Percentiles rank a stretch among this genome's conserved stretches.
These are phyloP conservation scores for Dioscorea zingiberensis DNA, from an alignment of 106 monocot genomes.

Conservation along the genomic window DNA sequence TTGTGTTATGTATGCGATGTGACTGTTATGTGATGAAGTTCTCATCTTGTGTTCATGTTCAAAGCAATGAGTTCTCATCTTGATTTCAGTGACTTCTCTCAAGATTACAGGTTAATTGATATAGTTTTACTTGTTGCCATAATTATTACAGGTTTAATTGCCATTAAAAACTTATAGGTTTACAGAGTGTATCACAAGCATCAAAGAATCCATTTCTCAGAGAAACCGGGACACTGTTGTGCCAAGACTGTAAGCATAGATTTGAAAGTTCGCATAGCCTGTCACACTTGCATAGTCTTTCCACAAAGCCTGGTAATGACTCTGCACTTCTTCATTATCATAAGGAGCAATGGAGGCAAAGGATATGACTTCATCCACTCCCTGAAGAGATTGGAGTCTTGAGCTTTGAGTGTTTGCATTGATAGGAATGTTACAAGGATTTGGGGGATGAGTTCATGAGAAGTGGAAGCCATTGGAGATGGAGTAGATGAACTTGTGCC, in stretches of 20 bases:
- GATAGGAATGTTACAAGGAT: not conserved
- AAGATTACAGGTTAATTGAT: too few relatives aligned
- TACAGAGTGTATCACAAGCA: slow-evolving; percentile 14
- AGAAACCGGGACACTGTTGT: slow-evolving; percentile 33
- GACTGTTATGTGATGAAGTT: too few relatives aligned
- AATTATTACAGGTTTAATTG: too few relatives aligned
- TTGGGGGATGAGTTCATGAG: not conserved
- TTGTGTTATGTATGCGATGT: too few relatives aligned
- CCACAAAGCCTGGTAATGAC: slow-evolving; percentile 28
- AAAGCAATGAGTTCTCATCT: too few relatives aligned
- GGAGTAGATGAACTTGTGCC: not conserved
- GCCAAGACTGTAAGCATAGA: slow-evolving; percentile 24
- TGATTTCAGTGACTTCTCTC: too few relatives aligned
- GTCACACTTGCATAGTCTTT: slow-evolving; percentile 18
- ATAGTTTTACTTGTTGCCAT: too few relatives aligned
- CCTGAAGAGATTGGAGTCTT: slow-evolving; percentile 5
- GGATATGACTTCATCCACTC: slow-evolving; percentile 14
- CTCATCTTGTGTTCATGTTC: too few relatives aligned
- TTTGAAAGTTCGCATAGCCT: slow-evolving; percentile 43
- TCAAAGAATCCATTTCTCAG: slow-evolving; percentile 17
- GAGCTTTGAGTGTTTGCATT: not conserved
- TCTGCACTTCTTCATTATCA: slow-evolving; percentile 16
- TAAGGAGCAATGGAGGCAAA: slow-evolving; percentile 49
- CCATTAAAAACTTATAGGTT: too few relatives aligned
- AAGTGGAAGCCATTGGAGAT: not conserved